Percentiles rank a stretch among this genome's conserved stretches.
These are phyloP conservation scores for Mortierella sp. DNA, from an alignment of 371 early-diverging fungal species.

Conservation along the genomic window DNA sequence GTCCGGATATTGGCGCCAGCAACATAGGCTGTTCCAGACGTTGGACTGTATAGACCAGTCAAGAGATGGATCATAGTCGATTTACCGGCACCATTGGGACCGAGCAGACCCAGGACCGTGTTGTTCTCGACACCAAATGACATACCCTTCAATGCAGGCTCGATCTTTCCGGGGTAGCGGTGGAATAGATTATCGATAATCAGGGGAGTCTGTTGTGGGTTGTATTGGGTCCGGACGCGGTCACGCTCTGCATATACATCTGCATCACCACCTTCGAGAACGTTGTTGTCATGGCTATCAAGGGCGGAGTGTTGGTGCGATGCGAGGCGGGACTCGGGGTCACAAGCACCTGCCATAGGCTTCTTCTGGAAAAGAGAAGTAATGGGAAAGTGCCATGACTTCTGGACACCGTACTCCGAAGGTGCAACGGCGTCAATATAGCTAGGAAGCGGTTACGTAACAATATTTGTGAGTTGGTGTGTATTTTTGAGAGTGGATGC, in stretches of 20 bases:
- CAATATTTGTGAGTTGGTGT: too few species aligned
- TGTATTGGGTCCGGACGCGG: slow-evolving; percentile 65
- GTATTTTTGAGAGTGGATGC: too few species aligned
- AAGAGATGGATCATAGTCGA: slow-evolving; percentile 76
- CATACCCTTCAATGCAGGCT: slow-evolving; percentile 45
- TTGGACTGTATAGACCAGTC: slow-evolving; percentile 73
- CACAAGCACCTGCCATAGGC: neutral
- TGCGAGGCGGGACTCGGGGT: slow-evolving; percentile 18
- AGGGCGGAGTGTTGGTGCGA: neutral
- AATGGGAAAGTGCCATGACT: slow-evolving; percentile 75
- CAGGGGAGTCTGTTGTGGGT: slow-evolving; percentile 32
- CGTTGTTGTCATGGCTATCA: slow-evolving; percentile 1
- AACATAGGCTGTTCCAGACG: slow-evolving; percentile 67
- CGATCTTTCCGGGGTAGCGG: slow-evolving; percentile 42
- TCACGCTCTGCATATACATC: slow-evolving; percentile 71
- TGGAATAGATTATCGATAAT: slow-evolving; percentile 48
- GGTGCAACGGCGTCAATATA: slow-evolving; percentile 57
- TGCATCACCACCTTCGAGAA: slow-evolving; percentile 61
- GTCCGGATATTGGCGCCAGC: slow-evolving; percentile 71
- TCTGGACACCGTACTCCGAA: slow-evolving; percentile 70
- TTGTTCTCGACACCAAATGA: slow-evolving; percentile 53
- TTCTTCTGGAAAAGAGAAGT: slow-evolving; percentile 55
- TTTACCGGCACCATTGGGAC: slow-evolving; percentile 71
- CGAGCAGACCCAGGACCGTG: slow-evolving; percentile 73
- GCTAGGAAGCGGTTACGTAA: slow-evolving; percentile 1